Evolutionary conservation across 1,284 basidiomycete species (phyloP).

Genomic region (Abortiporus biennis): DNA sequence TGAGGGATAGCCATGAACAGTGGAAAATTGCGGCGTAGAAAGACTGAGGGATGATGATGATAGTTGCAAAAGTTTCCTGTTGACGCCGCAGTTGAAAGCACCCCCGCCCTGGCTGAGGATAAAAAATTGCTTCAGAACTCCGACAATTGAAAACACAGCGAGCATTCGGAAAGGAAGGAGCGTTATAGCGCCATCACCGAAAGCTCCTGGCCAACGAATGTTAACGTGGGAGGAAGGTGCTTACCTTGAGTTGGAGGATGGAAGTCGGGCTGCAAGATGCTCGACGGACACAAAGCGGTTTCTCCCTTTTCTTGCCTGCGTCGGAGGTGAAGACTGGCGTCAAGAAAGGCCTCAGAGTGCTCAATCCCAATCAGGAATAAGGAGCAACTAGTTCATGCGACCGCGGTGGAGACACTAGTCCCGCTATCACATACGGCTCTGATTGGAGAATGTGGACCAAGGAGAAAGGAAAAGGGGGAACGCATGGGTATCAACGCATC

Average conservation of each 20-base stretch:
- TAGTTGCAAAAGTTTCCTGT: neutral
- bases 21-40: neutral
- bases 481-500: neutral
- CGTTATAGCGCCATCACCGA: constrained; percentile 4
- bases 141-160: constrained; percentile 8
- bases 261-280: neutral
- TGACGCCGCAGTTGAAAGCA: too few species aligned
- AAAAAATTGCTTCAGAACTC: constrained; percentile 9
- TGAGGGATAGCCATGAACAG: constrained; percentile 1
- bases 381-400: neutral
- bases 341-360: neutral
- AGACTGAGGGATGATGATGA: neutral
- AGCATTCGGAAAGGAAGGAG: neutral
- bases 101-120: too few species aligned
- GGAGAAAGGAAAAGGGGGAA: neutral
- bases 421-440: neutral
- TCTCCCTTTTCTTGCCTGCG: too few species aligned
- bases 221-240: constrained; percentile 3
- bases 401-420: neutral
- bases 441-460: neutral
- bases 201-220: neutral
- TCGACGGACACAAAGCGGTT: too few species aligned
- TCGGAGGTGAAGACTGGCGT: too few species aligned
- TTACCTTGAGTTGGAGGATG: neutral
- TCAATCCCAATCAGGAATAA: neutral